Base-by-base conservation (phyloP, 2,329 filamentous ascomycete species). In the Epicoccum sorghinum region DNA sequence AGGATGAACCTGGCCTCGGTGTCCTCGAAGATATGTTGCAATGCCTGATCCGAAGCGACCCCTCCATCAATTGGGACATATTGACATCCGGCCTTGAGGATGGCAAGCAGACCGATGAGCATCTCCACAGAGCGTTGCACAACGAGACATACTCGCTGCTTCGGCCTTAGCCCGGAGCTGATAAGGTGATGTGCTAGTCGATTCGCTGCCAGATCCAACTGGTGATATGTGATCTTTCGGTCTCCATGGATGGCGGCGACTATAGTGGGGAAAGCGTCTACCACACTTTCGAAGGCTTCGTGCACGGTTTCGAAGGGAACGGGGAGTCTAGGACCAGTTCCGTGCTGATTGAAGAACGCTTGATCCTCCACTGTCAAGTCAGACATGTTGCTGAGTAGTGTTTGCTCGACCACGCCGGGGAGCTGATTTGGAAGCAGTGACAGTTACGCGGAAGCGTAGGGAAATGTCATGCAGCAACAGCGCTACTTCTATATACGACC, bases 1-100 rank as follows among this genome's bases (percentile, higher is more conserved):
- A 85, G 67, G 9, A 82, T 74, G 27, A 82, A 73, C 4, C 69
- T 65, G 5, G 78, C 74, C 12, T 72, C 68, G 4, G 80, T 78
- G 59, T 85, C 76, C 23, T 75, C 66, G 43, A 85, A 72, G 25
- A 84, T 82, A 50, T 81, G 78, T 23, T 73, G 71, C 22, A 86
- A 40, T 9, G 66, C 65, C 39, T 69, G 61, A 5, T 73, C 64
- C 1, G 70, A 70, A 3, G 62, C 58, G n/a, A 73, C 66, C 4
- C 80, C 79, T 30, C 83, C 83, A 57, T 87, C 84, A 2, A 86
- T 76, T 2, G 84, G 84, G 4, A 86, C 77, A 62, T 86, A 86
- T 58, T 86, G 83, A 13, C 80, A 84, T n/a, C 83, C 83, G 43
- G 80, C 80, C 47, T 82, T 83, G 30, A 86, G 71, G 22, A 85